phyloP scores from a whole-genome alignment of 441 rosid genomes.

The Bruguiera hainesii region DNA sequence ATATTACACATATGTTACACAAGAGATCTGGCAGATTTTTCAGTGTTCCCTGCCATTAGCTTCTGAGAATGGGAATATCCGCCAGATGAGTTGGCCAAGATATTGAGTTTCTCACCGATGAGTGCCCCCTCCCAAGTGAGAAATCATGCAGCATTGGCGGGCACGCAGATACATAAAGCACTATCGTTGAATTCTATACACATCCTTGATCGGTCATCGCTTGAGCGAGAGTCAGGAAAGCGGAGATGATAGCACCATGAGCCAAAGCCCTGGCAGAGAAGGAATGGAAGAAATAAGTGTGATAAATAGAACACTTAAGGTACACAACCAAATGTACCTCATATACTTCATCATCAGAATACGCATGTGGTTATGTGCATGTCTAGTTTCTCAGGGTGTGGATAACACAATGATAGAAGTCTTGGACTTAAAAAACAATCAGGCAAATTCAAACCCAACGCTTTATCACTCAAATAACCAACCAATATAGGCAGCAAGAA shows the following conservation, averaged over 20 bases:
- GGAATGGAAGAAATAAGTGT: conserved; percentile 1
- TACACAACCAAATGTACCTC: too few species aligned
- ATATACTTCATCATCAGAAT: too few species aligned
- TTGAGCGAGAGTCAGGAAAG: conserved; percentile 90
- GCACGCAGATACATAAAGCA: too few species aligned
- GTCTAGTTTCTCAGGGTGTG: too few species aligned
- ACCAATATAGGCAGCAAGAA: too few species aligned
- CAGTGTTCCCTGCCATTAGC: conserved; percentile 11
- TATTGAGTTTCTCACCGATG: neutral
- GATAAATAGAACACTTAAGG: too few species aligned
- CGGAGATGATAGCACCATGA: conserved; percentile 87
- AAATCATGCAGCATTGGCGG: too few species aligned
- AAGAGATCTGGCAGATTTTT: conserved; percentile 13
- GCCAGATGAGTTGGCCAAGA: neutral
- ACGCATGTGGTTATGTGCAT: too few species aligned
- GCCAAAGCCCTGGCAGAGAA: conserved; percentile 61
- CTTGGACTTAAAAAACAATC: too few species aligned
- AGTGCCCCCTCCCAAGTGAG: neutral
- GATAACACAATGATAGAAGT: too few species aligned
- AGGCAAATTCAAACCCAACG: too few species aligned
- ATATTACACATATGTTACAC: conserved; percentile 40
- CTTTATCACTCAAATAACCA: too few species aligned
- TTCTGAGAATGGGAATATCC: conserved; percentile 1
- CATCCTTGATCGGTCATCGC: conserved; percentile 99
- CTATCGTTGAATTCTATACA: conserved; percentile 39